Percentiles rank a stretch among this genome's conserved stretches.
Conservation (phyloP, 1,284 basidiomycete species). For the Neotropicomus parvogracilis region DNA sequence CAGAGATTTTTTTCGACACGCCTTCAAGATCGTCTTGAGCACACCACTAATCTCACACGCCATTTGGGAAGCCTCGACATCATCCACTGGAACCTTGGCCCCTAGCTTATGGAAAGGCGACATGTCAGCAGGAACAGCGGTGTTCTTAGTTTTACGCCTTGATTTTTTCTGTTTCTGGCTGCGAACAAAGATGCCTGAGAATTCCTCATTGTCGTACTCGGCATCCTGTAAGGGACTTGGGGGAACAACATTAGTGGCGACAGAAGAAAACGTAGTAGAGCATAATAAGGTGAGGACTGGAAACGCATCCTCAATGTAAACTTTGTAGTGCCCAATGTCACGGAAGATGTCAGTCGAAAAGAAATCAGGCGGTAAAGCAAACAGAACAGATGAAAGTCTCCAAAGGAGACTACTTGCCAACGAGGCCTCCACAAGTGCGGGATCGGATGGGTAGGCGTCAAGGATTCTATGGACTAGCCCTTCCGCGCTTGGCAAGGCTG, state of each 20-base stretch:
- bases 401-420: conserved; percentile 15
- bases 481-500: conserved; percentile 18
- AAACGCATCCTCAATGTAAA: conserved; percentile 23
- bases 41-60: conserved; percentile 18
- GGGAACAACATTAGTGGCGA: neutral
- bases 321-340: conserved; percentile 17
- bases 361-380: conserved; percentile 20
- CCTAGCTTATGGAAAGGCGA: conserved; percentile 29
- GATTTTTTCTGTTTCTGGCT: conserved; percentile 22
- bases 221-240: neutral
- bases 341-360: conserved; percentile 11
- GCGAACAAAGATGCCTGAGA: neutral
- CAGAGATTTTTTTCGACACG: conserved; percentile 9
- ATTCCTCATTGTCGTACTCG: conserved; percentile 7
- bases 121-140: conserved; percentile 18
- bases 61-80: conserved; percentile 22
- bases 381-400: conserved; percentile 20
- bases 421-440: conserved; percentile 16
- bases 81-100: conserved; percentile 25
- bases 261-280: conserved; percentile 13
- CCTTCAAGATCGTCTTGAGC: conserved; percentile 32
- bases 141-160: conserved; percentile 13
- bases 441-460: conserved; percentile 20
- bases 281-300: conserved; percentile 17
- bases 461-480: conserved; percentile 20